Percentiles rank a stretch among this genome's conserved stretches.
These are phyloP conservation scores for Verticillium dahliae DNA, from an alignment of 2,329 filamentous ascomycete genomes.

Conservation along the genomic window DNA sequence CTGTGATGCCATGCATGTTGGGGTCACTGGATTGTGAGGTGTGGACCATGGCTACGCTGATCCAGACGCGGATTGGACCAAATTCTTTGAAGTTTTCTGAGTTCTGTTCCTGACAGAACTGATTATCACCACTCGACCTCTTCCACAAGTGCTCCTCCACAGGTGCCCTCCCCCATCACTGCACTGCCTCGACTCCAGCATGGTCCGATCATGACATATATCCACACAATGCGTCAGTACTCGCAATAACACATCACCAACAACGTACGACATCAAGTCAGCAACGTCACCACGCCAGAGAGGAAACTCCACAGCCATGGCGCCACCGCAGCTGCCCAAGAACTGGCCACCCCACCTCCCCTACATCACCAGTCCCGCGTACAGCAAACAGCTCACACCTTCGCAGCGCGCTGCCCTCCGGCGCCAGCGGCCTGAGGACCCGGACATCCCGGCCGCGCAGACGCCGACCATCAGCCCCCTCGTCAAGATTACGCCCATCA, in stretches of 20 bases:
- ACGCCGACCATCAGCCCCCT: conserved; percentile 37
- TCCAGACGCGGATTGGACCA: not conserved
- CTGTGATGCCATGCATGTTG: not conserved
- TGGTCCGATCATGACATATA: too few species aligned
- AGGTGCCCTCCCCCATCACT: too few species aligned
- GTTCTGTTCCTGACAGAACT: too few species aligned
- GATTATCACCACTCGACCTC: too few species aligned
- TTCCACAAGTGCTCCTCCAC: too few species aligned
- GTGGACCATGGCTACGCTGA: not conserved
- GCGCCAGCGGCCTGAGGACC: conserved; percentile 15
- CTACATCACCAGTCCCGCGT: conserved; percentile 45
- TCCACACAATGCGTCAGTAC: too few species aligned
- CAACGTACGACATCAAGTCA: too few species aligned
- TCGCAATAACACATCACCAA: too few species aligned
- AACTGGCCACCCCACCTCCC: conserved; percentile 51
- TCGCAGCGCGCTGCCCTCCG: conserved; percentile 32
- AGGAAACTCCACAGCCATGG: not conserved
- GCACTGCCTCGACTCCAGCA: too few species aligned
- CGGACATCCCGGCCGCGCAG: conserved; percentile 24
- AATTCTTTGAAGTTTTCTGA: too few species aligned
- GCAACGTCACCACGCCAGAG: too few species aligned
- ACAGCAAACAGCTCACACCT: conserved; percentile 37
- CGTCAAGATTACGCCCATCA: conserved; percentile 50
- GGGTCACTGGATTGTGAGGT: not conserved
- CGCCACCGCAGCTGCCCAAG: conserved; percentile 28